A percentile compares a stretch with the other conserved stretches of the same genome.
phyloP scores from a whole-genome alignment of 2,329 filamentous ascomycete genomes.

The Neospermospora avenae region DNA sequence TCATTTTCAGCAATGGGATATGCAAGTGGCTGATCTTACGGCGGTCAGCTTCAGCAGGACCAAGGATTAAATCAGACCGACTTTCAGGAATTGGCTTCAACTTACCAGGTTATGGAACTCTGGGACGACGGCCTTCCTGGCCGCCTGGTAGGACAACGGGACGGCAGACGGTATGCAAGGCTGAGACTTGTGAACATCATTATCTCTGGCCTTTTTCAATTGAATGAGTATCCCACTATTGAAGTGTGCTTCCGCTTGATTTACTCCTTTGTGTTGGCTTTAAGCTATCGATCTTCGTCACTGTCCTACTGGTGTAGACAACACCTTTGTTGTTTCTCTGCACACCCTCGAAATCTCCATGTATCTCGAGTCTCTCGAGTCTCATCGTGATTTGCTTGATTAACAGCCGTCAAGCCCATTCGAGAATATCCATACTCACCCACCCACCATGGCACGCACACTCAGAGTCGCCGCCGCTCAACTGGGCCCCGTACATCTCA shows the following conservation, averaged over 20 bases:
- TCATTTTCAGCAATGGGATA: background rate
- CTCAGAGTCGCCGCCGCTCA: conserved; percentile 52
- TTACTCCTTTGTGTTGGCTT: background rate
- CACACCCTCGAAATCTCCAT: background rate
- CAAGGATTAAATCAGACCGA: background rate
- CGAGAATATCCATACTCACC: too few relatives aligned
- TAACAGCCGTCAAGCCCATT: background rate
- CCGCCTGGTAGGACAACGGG: background rate
- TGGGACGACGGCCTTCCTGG: background rate
- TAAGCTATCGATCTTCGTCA: background rate
- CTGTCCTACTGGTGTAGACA: background rate
- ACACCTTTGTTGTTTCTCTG: background rate
- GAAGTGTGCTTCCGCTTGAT: too few relatives aligned
- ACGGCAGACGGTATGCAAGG: background rate
- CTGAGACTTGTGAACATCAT: background rate
- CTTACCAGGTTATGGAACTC: background rate
- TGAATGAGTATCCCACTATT: background rate
- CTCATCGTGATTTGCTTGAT: background rate
- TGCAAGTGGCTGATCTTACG: background rate
- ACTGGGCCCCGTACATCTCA: conserved; percentile 46
- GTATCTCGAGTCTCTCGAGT: background rate
- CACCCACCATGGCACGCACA: conserved; percentile 37
- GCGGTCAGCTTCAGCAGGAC: background rate
- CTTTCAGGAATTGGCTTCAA: background rate
- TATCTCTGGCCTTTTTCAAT: background rate